These are phyloP conservation scores for Bolboschoenus planiculmis DNA, from an alignment of 176 grass and related monocot genomes.

Conservation along the genomic window DNA sequence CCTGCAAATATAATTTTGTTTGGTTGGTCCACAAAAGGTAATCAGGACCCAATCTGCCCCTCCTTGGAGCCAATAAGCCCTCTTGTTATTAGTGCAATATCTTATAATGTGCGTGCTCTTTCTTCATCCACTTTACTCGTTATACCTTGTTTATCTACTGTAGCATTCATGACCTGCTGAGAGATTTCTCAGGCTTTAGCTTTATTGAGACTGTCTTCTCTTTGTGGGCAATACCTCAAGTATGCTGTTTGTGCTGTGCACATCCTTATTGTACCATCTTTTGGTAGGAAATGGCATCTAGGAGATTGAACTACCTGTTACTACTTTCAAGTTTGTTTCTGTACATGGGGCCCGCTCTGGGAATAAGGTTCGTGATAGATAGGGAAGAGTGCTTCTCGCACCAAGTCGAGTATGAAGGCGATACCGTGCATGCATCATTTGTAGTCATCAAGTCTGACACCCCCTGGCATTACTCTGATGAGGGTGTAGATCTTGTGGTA, in stretches of 20 bases:
- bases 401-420: constrained; percentile 69
- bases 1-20: neutral
- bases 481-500: constrained; percentile 95
- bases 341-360: constrained; percentile 22
- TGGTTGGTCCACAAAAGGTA: too few relatives aligned
- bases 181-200: neutral
- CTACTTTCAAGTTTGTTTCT: constrained; percentile 19
- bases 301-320: constrained; percentile 28
- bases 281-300: constrained; percentile 26
- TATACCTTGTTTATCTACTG: neutral
- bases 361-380: constrained; percentile 88
- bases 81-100: neutral
- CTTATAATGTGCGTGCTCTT: neutral
- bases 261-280: neutral
- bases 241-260: neutral
- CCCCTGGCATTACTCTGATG: constrained; percentile 79
- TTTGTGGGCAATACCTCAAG: neutral
- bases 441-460: constrained; percentile 88
- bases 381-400: constrained; percentile 94
- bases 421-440: constrained; percentile 73
- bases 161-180: neutral
- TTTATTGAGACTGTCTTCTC: neutral
- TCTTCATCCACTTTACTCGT: neutral
- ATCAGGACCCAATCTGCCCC: neutral
- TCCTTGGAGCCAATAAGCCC: neutral